Evolutionary conservation across 495 filamentous ascomycete species (phyloP), one percentile per base, ranked within the genome.

Genomic region (Trichodelitschia bisporula): DNA sequence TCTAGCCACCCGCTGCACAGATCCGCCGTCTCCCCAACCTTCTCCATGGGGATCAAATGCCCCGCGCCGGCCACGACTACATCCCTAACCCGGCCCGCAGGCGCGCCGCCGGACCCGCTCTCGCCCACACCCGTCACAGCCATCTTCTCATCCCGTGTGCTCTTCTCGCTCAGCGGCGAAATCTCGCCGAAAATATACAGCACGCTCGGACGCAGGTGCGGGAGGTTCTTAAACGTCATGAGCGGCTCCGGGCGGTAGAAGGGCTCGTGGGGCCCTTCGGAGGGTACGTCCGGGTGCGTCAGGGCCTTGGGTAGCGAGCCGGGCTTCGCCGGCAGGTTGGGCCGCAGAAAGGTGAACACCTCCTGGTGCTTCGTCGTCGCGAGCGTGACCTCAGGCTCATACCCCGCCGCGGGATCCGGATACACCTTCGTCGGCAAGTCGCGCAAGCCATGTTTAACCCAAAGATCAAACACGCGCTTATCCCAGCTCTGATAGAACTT

Each of bases 1-100:
- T n/a, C n/a, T n/a, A 89, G 43, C 63, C 73, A 91, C 2, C 40
- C 44, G 1, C 57, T 65, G 3, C 64, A 63, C 24, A 65, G 56
- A 30, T 64, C 56, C 11, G 58, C 59, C 28, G 65, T 72, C 36
- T 62, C 54, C n/a, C 42, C 52, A 9, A 72, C 70, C 29, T 62
- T 61, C 46, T 90, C 79, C 59, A 89, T 74, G 1, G 86, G 75
- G 28, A 93, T 62, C 19, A 93, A 48, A 52, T 97, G 86, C 1
- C 86, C 79, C 10, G 57, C 57, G 0, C 61, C 65, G 28, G 71
- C 53, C 2, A 93, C 44, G 11, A 65, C 55, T 2, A 76, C 66
- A 31, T 72, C 51, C 28, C 61, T 55, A 0, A 92, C 82, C n/a
- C 69, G 54, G 0, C 78, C 74, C n/a, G 58, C 57, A 18, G 44